Evolutionary conservation across 352 stramenopile species (phyloP).

Genomic region (Pythium brassicae): DNA sequence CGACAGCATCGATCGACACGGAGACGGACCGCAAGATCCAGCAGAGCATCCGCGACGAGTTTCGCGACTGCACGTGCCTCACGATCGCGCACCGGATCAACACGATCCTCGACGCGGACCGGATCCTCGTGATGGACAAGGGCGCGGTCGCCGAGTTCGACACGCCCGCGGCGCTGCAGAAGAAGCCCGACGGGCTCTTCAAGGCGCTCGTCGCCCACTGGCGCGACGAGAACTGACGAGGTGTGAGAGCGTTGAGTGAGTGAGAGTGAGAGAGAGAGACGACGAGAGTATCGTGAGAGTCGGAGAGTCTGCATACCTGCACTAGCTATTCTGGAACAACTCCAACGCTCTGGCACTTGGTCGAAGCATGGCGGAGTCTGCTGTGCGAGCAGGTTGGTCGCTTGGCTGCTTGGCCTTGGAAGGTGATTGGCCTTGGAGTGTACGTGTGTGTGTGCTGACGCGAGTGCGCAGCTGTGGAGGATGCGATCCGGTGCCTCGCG

Average conservation of each 20-base stretch:
- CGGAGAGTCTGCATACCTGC: too few relatives aligned
- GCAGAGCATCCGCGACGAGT: slow-evolving; percentile 90
- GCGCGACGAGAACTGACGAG: slow-evolving; percentile 55
- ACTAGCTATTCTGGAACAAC: too few relatives aligned
- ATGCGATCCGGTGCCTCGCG: slow-evolving; percentile 43
- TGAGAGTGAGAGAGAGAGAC: too few relatives aligned
- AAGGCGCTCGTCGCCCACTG: slow-evolving; percentile 74
- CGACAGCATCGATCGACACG: slow-evolving; percentile 90
- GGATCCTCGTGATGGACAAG: slow-evolving; percentile 94
- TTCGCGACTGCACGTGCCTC: slow-evolving; percentile 90
- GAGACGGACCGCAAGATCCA: slow-evolving; percentile 87
- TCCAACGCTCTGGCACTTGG: slow-evolving; percentile 81
- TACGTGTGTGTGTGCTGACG: too few relatives aligned
- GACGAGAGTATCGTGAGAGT: too few relatives aligned
- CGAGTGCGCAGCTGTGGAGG: slow-evolving; percentile 43
- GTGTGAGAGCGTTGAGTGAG: too few relatives aligned
- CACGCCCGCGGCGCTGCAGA: slow-evolving; percentile 69
- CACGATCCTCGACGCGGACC: slow-evolving; percentile 95
- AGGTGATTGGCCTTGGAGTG: too few relatives aligned
- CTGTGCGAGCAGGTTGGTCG: slow-evolving; percentile 66
- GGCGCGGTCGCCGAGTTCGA: slow-evolving; percentile 93
- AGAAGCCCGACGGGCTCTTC: slow-evolving; percentile 68
- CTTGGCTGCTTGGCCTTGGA: too few relatives aligned
- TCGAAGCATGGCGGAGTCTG: background rate
- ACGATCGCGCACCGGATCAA: slow-evolving; percentile 98